Evolutionary conservation across 2,329 filamentous ascomycete genomes (phyloP).

Genomic region (Knufia fluminis): DNA sequence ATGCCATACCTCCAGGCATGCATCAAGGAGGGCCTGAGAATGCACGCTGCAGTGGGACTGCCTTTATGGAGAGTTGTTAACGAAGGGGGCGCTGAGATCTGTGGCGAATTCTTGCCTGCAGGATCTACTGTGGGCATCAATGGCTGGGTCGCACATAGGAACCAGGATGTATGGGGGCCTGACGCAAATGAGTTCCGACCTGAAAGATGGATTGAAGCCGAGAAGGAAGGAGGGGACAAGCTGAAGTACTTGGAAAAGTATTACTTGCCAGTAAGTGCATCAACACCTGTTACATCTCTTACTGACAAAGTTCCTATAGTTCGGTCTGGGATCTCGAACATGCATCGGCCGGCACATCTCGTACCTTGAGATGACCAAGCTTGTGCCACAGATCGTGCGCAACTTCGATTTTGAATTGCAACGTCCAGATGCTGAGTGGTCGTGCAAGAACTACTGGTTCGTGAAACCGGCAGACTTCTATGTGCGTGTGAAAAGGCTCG

Average conservation of each 20-base stretch:
- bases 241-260: conserved; percentile 30
- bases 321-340: conserved; percentile 35
- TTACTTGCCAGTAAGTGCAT: conserved; percentile 31
- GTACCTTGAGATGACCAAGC: conserved; percentile 25
- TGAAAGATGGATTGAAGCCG: conserved; percentile 36
- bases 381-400: conserved; percentile 23
- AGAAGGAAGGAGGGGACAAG: conserved; percentile 24
- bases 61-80: conserved; percentile 44
- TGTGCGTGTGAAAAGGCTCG: conserved; percentile 24
- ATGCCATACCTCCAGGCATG: conserved; percentile 55
- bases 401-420: conserved; percentile 20
- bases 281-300: conserved; percentile 31
- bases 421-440: conserved; percentile 16
- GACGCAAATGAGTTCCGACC: conserved; percentile 38
- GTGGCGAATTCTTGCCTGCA: conserved; percentile 33
- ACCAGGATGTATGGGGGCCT: conserved; percentile 37
- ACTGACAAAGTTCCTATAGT: conserved; percentile 32
- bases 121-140: conserved; percentile 37
- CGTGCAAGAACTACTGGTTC: conserved; percentile 21
- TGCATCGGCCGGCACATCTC: conserved; percentile 25
- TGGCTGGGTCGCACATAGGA: conserved; percentile 39
- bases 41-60: conserved; percentile 42
- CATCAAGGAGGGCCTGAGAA: conserved; percentile 45
- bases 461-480: conserved; percentile 29
- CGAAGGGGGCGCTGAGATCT: conserved; percentile 35